Percentiles rank a stretch among this genome's conserved stretches.
These are phyloP conservation scores for Arthrinium phaeospermum DNA, from an alignment of 2,329 filamentous ascomycete genomes.

Conservation along the genomic window DNA sequence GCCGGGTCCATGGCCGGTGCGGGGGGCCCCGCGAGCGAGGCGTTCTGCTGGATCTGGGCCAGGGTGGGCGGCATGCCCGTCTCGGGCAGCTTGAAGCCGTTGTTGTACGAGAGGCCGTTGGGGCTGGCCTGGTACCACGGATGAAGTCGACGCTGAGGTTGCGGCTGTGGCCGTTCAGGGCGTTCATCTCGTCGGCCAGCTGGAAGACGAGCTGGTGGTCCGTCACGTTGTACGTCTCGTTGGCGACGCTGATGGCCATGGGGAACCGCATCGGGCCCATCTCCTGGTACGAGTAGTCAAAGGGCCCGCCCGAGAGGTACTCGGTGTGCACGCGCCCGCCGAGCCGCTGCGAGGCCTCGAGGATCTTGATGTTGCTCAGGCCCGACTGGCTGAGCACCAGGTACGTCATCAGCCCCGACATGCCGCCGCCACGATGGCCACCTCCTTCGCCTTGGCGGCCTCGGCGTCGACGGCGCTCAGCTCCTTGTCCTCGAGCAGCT, in stretches of 20 bases:
- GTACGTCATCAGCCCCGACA: constrained; percentile 67
- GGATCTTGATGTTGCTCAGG: constrained; percentile 64
- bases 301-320: constrained; percentile 63
- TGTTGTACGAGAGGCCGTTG: constrained; percentile 59
- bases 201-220: constrained; percentile 71
- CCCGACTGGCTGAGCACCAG: constrained; percentile 57
- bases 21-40: constrained; percentile 42
- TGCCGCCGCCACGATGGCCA: constrained; percentile 72
- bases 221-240: constrained; percentile 62
- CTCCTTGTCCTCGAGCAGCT: constrained; percentile 60
- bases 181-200: constrained; percentile 64
- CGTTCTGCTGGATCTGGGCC: constrained; percentile 52
- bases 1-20: constrained; percentile 41
- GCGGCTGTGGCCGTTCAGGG: constrained; percentile 57
- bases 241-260: constrained; percentile 54
- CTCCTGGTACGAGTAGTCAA: constrained; percentile 71
- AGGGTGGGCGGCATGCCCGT: constrained; percentile 59
- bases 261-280: constrained; percentile 72
- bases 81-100: constrained; percentile 50
- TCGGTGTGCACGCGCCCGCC: constrained; percentile 69
- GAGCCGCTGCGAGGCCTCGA: constrained; percentile 64
- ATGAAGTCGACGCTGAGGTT: constrained; percentile 64
- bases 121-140: constrained; percentile 62
- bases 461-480: constrained; percentile 57
- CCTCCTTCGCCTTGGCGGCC: constrained; percentile 59